A percentile compares a stretch with the other conserved stretches of the same genome.
Conservation (phyloP, 2,329 filamentous ascomycete genomes). For the Penicillium hordei region DNA sequence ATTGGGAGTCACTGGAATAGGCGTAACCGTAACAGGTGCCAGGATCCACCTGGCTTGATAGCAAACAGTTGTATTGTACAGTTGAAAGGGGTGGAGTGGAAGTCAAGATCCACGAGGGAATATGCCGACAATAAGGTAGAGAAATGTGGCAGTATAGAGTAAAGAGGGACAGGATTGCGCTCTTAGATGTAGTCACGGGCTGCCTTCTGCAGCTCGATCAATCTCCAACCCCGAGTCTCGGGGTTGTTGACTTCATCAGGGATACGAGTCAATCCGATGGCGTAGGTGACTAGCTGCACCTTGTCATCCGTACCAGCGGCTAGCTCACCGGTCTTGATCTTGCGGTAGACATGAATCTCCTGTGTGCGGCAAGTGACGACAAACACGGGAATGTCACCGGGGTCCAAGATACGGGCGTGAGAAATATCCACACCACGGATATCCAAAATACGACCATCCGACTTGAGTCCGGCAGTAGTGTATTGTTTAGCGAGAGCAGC, state of each 20-base stretch:
- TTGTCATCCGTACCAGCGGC: conserved; percentile 98
- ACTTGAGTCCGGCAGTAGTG: conserved; percentile 86
- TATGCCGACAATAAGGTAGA: conserved; percentile 17
- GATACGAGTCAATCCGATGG: conserved; percentile 90
- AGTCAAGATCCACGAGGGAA: conserved; percentile 25
- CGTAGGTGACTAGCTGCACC: conserved; percentile 96
- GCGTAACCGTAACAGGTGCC: conserved; percentile 33
- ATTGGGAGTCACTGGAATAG: conserved; percentile 28
- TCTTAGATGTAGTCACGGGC: conserved; percentile 80
- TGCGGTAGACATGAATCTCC: conserved; percentile 95
- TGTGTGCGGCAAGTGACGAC: conserved; percentile 96
- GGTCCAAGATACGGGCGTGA: conserved; percentile 49
- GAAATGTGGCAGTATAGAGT: not conserved
- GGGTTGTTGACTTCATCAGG: conserved; percentile 96
- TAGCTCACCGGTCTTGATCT: conserved; percentile 83
- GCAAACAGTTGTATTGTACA: conserved; percentile 43
- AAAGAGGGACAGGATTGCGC: not conserved
- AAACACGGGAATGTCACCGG: conserved; percentile 72
- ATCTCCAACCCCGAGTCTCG: conserved; percentile 92
- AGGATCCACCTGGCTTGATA: conserved; percentile 38
- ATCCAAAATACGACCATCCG: conserved; percentile 90
- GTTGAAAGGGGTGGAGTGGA: conserved; percentile 32
- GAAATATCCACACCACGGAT: conserved; percentile 85
- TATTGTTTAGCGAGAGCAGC: conserved; percentile 97
- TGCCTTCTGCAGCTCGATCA: conserved; percentile 99